Evolutionary conservation across 75 land plant species (phyloP), one percentile per base, ranked within the genome.

Genomic region (Cunninghamia lanceolata): DNA sequence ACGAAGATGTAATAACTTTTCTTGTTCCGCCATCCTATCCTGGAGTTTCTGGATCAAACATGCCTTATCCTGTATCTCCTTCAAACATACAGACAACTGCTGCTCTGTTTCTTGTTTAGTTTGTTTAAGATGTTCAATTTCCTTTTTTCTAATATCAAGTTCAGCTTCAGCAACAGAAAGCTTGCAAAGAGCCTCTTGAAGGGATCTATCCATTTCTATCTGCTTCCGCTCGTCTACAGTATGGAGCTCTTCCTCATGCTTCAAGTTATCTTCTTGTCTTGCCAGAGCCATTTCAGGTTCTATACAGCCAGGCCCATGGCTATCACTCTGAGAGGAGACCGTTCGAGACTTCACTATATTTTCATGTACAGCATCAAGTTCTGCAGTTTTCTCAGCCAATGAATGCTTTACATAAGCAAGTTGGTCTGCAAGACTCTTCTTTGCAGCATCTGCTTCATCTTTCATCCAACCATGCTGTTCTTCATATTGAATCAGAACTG

Each of bases 381-480:
- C 84, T 0, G 13, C 30, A 19, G 6, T 81, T 40, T 85, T 85
- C 34, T 78, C 17, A 25, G 46, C 86, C 84, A 85, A 40, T 36
- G 25, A 17, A 25, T 85, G 11, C n/a, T 85, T 16, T 45, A 83
- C 40, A 15, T 80, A 85, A 25, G 46, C 83, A 77, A 80, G 40
- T 85, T 78, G 34, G 36, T 40, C 52, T 85, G 63, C 39, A 85
- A 79, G 17, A 16, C 35, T 78, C 50, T 78, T 28, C 54, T 85
- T 78, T 30, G 54, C 28, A 43, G 87, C 71, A 40, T 86, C 86
- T 56, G 84, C 16, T 43, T 68, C 79, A 32, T 21, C 46, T 78
- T 85, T 87, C 68, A 85, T 71, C 54, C 73, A 70, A 13, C 87
- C 50, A 34, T 53, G 81, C 75, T 87, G 81, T 36, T 87, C 88